A percentile compares a stretch with the other conserved stretches of the same genome.
Conservation (phyloP, 2,329 filamentous ascomycete genomes). For the Pseudogymnoascus pannorum region DNA sequence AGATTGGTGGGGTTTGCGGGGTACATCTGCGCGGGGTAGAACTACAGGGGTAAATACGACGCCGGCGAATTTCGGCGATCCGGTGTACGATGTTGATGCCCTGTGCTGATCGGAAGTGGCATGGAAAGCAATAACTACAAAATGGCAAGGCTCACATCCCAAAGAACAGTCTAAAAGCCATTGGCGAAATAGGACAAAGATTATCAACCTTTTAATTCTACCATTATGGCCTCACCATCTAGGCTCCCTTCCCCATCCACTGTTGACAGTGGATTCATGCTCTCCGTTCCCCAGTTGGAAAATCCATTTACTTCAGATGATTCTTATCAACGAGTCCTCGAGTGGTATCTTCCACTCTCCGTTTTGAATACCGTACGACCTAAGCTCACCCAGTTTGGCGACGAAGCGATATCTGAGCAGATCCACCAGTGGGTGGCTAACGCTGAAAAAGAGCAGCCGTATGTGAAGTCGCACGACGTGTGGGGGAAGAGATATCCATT, state of each 20-base stretch:
- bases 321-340: constrained; percentile 3
- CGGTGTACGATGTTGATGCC: not conserved
- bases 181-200: not conserved
- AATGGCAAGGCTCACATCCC: not conserved
- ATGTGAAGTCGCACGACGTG: constrained; percentile 12
- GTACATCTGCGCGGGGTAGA: not conserved
- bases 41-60: not conserved
- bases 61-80: not conserved
- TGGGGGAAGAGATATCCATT: constrained; percentile 10
- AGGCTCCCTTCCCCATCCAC: constrained; percentile 4
- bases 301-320: constrained; percentile 8
- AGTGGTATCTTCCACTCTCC: constrained; percentile 3
- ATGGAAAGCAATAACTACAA: not conserved
- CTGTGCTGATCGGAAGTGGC: not conserved
- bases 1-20: not conserved
- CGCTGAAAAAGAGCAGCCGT: constrained; percentile 12
- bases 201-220: not conserved
- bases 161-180: not conserved
- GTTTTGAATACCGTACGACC: not conserved
- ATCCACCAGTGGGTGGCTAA: constrained; percentile 9
- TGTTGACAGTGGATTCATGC: constrained; percentile 8
- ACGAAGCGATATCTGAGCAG: constrained; percentile 11
- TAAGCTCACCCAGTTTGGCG: constrained; percentile 9
- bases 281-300: not conserved
- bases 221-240: not conserved